phyloP scores from a whole-genome alignment of 768 basidiomycete genomes.

The Candolleomyces efflorescens region DNA sequence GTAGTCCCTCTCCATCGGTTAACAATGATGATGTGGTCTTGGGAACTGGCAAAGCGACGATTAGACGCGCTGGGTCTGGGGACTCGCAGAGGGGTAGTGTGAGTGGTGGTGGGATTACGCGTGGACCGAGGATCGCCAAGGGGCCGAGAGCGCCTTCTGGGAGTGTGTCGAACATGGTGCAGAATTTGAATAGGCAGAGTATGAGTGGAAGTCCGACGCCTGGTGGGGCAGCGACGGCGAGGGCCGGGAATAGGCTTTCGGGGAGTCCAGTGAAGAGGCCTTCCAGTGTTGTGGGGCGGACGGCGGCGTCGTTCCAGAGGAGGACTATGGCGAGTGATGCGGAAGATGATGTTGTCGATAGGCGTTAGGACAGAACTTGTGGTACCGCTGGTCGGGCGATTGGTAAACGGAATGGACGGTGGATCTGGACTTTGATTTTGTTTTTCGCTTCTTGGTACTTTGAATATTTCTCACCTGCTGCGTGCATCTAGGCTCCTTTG shows the following conservation, averaged over 20 bases:
- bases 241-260: slow-evolving; percentile 40
- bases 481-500: no score
- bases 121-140: slow-evolving; percentile 35
- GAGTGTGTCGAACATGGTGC: slow-evolving; percentile 52
- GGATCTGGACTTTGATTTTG: no score
- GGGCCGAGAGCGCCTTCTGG: slow-evolving; percentile 46
- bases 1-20: slow-evolving; percentile 33
- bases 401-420: no score
- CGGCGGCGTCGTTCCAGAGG: slow-evolving; percentile 51
- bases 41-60: slow-evolving; percentile 31
- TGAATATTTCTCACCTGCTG: no score
- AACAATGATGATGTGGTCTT: slow-evolving; percentile 30
- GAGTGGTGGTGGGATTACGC: slow-evolving; percentile 10
- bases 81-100: slow-evolving; percentile 16
- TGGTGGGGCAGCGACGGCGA: slow-evolving; percentile 30
- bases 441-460: no score
- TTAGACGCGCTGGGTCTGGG: slow-evolving; percentile 46
- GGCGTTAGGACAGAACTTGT: no score
- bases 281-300: slow-evolving; percentile 46
- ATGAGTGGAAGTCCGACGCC: slow-evolving; percentile 26
- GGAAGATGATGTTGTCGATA: slow-evolving; percentile 63
- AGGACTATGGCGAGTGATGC: slow-evolving; percentile 83
- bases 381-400: no score
- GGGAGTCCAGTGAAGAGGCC: slow-evolving; percentile 41
- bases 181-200: slow-evolving; percentile 51